Conservation (phyloP, 371 early-diverging fungal genomes). For the Globomyces sp. region DNA sequence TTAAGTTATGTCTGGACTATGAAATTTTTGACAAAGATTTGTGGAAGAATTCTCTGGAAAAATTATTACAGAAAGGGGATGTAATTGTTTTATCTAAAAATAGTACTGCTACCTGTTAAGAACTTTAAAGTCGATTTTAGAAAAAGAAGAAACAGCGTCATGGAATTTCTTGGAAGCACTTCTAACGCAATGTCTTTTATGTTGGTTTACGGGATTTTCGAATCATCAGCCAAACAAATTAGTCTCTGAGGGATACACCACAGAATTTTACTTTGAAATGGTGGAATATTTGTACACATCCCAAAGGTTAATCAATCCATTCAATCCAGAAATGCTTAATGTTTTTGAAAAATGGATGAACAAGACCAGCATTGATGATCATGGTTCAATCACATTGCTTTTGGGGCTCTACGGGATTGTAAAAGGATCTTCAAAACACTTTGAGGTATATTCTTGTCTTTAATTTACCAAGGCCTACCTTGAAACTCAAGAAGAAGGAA, state of each 20-base stretch:
- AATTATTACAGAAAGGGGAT: conserved; percentile 26
- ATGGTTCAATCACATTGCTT: no score
- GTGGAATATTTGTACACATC: no score
- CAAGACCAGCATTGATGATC: no score
- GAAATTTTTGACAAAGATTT: conserved; percentile 47
- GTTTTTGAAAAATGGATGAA: neutral
- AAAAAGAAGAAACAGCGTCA: conserved; percentile 9
- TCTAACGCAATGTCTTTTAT: conserved; percentile 23
- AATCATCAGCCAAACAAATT: conserved; percentile 25
- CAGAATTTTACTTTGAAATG: no score
- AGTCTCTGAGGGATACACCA: neutral
- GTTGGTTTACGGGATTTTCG: conserved; percentile 13
- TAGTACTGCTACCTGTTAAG: neutral
- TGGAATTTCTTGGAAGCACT: conserved; percentile 26
- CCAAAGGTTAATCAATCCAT: neutral
- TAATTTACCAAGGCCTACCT: neutral
- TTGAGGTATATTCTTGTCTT: neutral
- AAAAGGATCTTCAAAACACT: neutral
- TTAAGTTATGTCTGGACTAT: conserved; percentile 62
- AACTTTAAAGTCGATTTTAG: neutral
- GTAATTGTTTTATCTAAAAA: conserved; percentile 10
- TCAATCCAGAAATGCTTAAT: neutral
- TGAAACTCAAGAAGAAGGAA: neutral
- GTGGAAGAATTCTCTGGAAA: conserved; percentile 49
- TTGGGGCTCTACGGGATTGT: no score